phyloP scores from a whole-genome alignment of 108 stramenopile genomes.

The Fistulifera pelliculosa region DNA sequence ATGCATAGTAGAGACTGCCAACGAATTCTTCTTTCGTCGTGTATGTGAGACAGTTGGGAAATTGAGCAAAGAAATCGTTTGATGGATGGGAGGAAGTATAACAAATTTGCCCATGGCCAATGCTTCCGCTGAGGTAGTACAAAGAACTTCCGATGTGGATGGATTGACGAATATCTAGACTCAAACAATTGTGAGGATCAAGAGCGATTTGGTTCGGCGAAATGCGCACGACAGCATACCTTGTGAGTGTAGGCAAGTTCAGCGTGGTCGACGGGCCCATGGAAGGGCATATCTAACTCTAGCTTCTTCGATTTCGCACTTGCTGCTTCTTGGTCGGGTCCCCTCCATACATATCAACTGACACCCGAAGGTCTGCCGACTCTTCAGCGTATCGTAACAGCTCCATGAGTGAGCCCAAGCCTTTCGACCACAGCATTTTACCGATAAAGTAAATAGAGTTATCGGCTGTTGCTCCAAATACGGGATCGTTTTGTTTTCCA shows the following conservation, averaged over 20 bases:
- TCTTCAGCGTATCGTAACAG: conserved; percentile 73
- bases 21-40: conserved; percentile 75
- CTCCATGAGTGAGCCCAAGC: conserved; percentile 72
- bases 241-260: conserved; percentile 55
- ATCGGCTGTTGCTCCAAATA: conserved; percentile 51
- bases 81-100: conserved; percentile 46
- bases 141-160: conserved; percentile 77
- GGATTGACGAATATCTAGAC: conserved; percentile 78
- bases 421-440: conserved; percentile 87
- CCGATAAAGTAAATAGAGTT: conserved; percentile 87
- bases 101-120: conserved; percentile 92
- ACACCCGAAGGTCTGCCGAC: conserved; percentile 47
- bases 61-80: conserved; percentile 81
- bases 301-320: conserved; percentile 37
- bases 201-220: neutral
- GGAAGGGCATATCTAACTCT: conserved; percentile 62
- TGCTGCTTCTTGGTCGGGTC: conserved; percentile 69
- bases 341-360: conserved; percentile 81
- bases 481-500: conserved; percentile 20
- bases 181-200: no score
- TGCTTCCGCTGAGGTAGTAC: conserved; percentile 86
- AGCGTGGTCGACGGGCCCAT: conserved; percentile 76
- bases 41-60: conserved; percentile 82
- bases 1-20: conserved; percentile 74
- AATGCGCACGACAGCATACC: conserved; percentile 6